Evolutionary conservation across 441 rosid species (phyloP), one percentile per base, ranked within the genome.

Genomic region (Arabidopsis lyrata): DNA sequence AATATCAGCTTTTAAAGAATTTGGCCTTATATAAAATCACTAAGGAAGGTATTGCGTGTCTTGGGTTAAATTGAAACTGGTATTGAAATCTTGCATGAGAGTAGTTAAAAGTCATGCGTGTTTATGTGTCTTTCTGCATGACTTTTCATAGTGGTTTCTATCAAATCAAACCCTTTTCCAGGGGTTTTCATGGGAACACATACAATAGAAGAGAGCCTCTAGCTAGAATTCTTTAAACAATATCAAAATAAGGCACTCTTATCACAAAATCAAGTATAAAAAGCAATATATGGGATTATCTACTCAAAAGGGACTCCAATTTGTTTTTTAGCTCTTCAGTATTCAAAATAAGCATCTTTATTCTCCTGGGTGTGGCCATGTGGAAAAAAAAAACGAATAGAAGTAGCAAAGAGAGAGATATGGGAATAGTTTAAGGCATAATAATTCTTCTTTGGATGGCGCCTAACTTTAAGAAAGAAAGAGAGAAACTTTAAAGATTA

Each of bases 221-320:
- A 44, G 58, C 55, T 54, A 44, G 58, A 41, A 65, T 73, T 78
- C 54, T 42, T 59, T 5, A 57, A 48, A 22, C 13, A 36, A 20
- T 58, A 60, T 72, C 60, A 79, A 84, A 86, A 89, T 82, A 83
- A 82, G 82, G 86, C 82, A 73, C 74, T 82, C 81, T 74, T 74
- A 70, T 57, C 71, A 77, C 62, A 29, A 76, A 36, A 63, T 56
- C 53, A 70, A 70, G 48, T 20, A 29, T 36, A 41, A 68, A 69
- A 83, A 85, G 79, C 78, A 85, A 86, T 78, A 86, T 80, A 86
- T 88, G 92, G 89, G 89, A 85, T 87, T 83, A 87, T 87, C 91
- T 89, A 89, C 89, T 84, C 88, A 87, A 87, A 93, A 86, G 90
- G 74, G 84, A 61, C 77, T 81, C 86, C 77, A 79, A 83, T 81